Evolutionary conservation across 1,284 basidiomycete species (phyloP).

Genomic region (Ustilago cynodontis): DNA sequence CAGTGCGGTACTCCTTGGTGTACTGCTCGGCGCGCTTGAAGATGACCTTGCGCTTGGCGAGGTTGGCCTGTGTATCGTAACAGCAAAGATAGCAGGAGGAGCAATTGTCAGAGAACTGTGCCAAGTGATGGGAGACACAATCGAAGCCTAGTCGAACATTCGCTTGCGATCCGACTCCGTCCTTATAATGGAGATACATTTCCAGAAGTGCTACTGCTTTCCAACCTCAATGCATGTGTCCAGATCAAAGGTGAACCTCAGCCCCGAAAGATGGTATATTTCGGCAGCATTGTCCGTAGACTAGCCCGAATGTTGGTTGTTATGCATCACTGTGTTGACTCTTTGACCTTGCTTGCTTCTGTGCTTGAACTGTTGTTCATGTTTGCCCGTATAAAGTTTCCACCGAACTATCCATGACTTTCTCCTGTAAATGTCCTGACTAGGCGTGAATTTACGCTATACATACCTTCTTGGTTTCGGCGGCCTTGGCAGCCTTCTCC

Average conservation of each 20-base stretch:
- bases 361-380: not conserved
- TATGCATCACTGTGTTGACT: constrained; percentile 62
- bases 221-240: not conserved
- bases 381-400: not conserved
- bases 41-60: constrained; percentile 94
- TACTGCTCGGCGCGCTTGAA: constrained; percentile 99
- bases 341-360: constrained; percentile 13
- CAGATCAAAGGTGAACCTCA: constrained; percentile 53
- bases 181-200: no score
- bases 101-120: constrained; percentile 25
- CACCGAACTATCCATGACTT: not conserved
- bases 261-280: constrained; percentile 71
- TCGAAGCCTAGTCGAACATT: not conserved
- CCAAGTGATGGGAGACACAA: not conserved
- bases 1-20: constrained; percentile 92
- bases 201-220: no score
- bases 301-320: constrained; percentile 65
- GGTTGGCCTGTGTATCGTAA: constrained; percentile 77
- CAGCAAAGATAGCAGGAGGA: not conserved
- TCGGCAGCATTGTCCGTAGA: constrained; percentile 66
- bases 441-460: constrained; percentile 73
- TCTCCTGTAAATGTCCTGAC: constrained; percentile 76
- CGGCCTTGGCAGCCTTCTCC: constrained; percentile 88
- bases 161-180: constrained; percentile 7
- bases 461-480: constrained; percentile 89